Percentiles rank a stretch among this genome's conserved stretches.
phyloP scores from a whole-genome alignment of 2,329 filamentous ascomycete genomes.

The Aspergillus nomiae region DNA sequence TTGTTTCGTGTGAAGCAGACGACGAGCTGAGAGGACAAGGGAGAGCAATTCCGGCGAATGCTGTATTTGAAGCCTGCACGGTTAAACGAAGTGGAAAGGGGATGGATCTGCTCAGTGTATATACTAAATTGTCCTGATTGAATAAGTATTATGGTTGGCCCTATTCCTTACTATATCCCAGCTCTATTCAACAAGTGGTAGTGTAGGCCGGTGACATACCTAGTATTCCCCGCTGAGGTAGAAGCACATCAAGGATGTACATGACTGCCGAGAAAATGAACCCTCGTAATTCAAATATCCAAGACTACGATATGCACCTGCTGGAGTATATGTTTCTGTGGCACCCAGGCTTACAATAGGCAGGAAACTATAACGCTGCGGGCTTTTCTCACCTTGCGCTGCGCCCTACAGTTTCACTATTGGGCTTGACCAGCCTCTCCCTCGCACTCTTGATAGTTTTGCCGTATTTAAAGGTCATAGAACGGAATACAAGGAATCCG shows the following conservation, averaged over 20 bases:
- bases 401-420: background rate
- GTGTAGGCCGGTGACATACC: background rate
- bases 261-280: background rate
- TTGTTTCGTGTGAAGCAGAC: too few relatives aligned
- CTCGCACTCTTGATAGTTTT: background rate
- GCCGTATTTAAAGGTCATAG: background rate
- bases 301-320: background rate
- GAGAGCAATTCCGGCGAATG: background rate
- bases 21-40: background rate
- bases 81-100: background rate
- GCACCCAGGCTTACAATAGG: background rate
- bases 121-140: background rate
- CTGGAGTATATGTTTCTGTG: background rate
- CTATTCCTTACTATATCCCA: background rate
- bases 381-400: background rate
- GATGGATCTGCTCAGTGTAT: background rate
- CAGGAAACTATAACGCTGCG: background rate
- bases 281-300: background rate
- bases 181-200: background rate
- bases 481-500: background rate
- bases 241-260: background rate
- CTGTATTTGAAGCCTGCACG: background rate
- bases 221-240: background rate
- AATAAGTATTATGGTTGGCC: background rate
- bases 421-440: background rate